Base-by-base conservation (phyloP, 768 basidiomycete species). In the Agaricus subrufescens region DNA sequence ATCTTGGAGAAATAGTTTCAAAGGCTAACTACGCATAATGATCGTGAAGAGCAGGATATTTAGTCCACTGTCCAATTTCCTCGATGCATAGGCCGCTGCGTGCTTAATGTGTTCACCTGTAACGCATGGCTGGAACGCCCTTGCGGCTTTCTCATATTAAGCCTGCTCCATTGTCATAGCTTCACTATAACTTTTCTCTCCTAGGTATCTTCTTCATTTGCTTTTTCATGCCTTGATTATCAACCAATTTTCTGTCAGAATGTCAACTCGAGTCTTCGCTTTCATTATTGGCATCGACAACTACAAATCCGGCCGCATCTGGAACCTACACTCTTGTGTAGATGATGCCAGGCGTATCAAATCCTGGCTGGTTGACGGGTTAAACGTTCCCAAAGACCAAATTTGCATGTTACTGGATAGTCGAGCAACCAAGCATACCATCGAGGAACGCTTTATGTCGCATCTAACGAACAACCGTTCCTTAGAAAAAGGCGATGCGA, bases 221-320 rank as follows among this genome's bases (percentile, higher is more conserved):
- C 25, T 31, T 48, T 19, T 27, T 34, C 40, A 49, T 52, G 37
- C 49, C 23, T 31, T 29, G 43, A 40, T 23, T 19, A 29, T 45
- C 39, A 27, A 27, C 54, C 10, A 40, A 19, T 30, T 50, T 51
- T 39, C 54, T 48, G 19, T 19, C 19, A 65, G 69, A 58, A 68
- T 69, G 64, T 37, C 62, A 26, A 53, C 60, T 39, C 81, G 78
- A 19, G 69, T 86, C 42, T 89, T 85, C 60, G 85, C 84, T 0
- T 77, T 89, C 55, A 71, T 89, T 60, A 75, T 89, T 58, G 87
- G 87, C 42, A 80, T 89, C 59, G 85, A 88, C 70, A 73, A 74
- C 62, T 89, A 89, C 73, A 80, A 85, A 66, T 84, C 84, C 8
- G 78, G 80, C 19, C 65, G 65, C 29, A 79, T 87, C 27, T 87